A percentile compares a stretch with the other conserved stretches of the same genome.
phyloP scores from a whole-genome alignment of 2,329 filamentous ascomycete genomes.

The Xylariales sp. region DNA sequence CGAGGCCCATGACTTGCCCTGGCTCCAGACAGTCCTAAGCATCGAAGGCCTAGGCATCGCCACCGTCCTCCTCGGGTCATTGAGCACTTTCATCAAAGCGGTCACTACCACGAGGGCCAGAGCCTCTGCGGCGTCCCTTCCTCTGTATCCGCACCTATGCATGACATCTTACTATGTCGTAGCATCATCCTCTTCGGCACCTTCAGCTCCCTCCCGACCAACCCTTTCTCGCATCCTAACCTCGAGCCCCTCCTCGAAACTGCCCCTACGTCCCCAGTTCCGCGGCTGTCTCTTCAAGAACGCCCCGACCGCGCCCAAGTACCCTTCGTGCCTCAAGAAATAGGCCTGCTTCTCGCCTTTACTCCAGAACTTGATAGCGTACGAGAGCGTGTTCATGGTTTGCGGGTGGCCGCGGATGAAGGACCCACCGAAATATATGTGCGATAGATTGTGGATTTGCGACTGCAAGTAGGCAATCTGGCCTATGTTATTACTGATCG shows the following conservation, averaged over 20 bases:
- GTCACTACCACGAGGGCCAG: too few relatives aligned
- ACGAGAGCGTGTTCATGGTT: slow-evolving; percentile 95
- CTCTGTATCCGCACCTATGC: too few relatives aligned
- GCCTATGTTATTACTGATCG: slow-evolving; percentile 95
- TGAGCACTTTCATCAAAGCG: too few relatives aligned
- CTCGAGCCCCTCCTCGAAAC: slow-evolving; percentile 53
- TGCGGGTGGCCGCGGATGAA: slow-evolving; percentile 96
- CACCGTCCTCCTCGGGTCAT: too few relatives aligned
- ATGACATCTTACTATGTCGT: slow-evolving; percentile 1
- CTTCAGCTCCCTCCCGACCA: background rate
- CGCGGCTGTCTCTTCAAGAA: slow-evolving; percentile 87
- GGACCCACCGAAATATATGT: slow-evolving; percentile 96
- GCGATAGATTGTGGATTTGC: slow-evolving; percentile 83
- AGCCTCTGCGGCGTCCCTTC: too few relatives aligned
- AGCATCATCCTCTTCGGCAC: slow-evolving; percentile 3
- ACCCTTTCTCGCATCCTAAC: slow-evolving; percentile 22
- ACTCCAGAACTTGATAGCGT: slow-evolving; percentile 97
- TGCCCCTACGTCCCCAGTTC: slow-evolving; percentile 85
- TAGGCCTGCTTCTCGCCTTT: slow-evolving; percentile 92
- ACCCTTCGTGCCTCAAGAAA: slow-evolving; percentile 92
- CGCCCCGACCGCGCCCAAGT: slow-evolving; percentile 87
- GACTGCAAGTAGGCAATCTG: slow-evolving; percentile 98
- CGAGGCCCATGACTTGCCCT: too few relatives aligned
- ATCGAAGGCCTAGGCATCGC: too few relatives aligned
- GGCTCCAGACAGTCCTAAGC: too few relatives aligned